Evolutionary conservation across 2,329 filamentous ascomycete species (phyloP).

Genomic region (Fusarium graminum): DNA sequence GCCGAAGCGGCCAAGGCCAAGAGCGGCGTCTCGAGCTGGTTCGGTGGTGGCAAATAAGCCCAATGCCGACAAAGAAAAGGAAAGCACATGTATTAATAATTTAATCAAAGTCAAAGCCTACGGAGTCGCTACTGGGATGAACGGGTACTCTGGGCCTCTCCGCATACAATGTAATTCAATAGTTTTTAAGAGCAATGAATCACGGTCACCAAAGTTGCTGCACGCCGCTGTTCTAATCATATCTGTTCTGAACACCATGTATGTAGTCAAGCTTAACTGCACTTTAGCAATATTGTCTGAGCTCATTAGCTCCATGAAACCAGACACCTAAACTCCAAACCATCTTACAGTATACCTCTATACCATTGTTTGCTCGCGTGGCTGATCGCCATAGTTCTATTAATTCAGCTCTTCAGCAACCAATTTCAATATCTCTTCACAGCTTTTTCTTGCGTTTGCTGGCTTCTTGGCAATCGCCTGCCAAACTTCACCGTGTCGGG

Average conservation of each 20-base stretch:
- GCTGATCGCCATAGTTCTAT: constrained; percentile 7
- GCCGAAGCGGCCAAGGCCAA: constrained; percentile 84
- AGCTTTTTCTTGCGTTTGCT: constrained; percentile 77
- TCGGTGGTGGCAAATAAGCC: constrained; percentile 67
- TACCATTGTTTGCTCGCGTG: constrained; percentile 4
- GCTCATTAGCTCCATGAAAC: constrained; percentile 32
- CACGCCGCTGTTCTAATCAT: background rate
- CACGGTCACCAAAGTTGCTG: constrained; percentile 14
- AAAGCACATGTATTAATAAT: constrained; percentile 30
- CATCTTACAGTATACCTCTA: constrained; percentile 8
- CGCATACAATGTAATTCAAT: constrained; percentile 33
- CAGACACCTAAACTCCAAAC: constrained; percentile 31
- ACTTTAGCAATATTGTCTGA: constrained; percentile 26
- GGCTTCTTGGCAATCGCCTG: constrained; percentile 88
- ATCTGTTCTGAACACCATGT: background rate
- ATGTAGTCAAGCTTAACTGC: background rate
- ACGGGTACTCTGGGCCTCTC: constrained; percentile 25
- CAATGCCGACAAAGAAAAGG: background rate
- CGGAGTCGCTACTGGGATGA: constrained; percentile 22
- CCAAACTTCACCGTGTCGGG: constrained; percentile 93
- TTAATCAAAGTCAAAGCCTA: constrained; percentile 30
- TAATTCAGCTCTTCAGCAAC: constrained; percentile 69
- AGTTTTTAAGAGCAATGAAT: constrained; percentile 33
- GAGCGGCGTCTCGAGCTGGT: constrained; percentile 86
- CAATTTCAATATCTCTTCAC: constrained; percentile 85